Evolutionary conservation across 192 early-diverging fungal genomes (phyloP).

Genomic region (Gonapodya sp.): DNA sequence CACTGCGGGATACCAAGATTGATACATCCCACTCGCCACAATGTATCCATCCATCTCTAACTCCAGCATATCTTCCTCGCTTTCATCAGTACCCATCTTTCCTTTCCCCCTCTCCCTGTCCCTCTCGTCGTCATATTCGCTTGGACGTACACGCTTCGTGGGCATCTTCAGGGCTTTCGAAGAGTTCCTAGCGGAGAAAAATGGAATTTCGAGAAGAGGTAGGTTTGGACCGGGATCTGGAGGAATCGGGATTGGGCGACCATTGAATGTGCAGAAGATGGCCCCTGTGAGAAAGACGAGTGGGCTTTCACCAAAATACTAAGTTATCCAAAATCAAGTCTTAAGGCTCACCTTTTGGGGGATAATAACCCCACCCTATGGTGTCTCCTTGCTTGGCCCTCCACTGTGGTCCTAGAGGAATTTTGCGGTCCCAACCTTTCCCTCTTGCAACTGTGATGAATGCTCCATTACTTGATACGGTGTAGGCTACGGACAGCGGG

Average conservation of each 20-base stretch:
- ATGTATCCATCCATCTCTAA: background rate
- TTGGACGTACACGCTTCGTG: background rate
- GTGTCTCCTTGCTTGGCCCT: background rate
- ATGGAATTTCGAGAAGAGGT: background rate
- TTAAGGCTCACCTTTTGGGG: background rate
- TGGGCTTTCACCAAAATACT: background rate
- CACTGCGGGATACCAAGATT: background rate
- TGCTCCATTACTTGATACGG: background rate
- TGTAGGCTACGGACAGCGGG: background rate
- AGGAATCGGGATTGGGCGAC: background rate
- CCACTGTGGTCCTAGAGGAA: background rate
- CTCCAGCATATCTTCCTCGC: background rate
- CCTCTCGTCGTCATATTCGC: background rate
- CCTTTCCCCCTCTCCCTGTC: background rate
- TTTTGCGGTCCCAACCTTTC: background rate
- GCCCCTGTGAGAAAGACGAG: background rate
- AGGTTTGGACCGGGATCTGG: background rate
- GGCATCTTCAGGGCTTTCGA: too few species aligned
- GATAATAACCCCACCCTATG: slow-evolving; percentile 7
- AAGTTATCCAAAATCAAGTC: background rate
- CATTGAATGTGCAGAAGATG: slow-evolving; percentile 11
- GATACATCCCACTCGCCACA: background rate
- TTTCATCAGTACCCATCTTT: background rate
- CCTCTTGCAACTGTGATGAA: background rate
- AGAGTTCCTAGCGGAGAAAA: background rate